Conservation (phyloP, 2,329 filamentous ascomycete genomes). For the Tricladium varicosporioides region DNA sequence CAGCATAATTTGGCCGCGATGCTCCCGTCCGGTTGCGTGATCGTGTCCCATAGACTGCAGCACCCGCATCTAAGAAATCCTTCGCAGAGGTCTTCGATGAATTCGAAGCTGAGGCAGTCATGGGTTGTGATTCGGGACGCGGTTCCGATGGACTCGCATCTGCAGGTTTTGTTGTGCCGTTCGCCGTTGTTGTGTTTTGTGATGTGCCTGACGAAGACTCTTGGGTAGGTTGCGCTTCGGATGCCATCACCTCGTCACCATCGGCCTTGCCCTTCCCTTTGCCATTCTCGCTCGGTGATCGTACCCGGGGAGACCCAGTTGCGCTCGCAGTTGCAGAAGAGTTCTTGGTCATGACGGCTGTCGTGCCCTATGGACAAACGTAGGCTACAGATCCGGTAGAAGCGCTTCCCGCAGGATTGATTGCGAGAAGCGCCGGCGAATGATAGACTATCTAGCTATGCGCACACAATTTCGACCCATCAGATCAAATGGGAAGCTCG, state of each 20-base stretch:
- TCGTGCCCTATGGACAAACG: slow-evolving; percentile 2
- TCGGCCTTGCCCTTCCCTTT: slow-evolving; percentile 1
- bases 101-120: slow-evolving; percentile 47
- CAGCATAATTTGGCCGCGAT: slow-evolving; percentile 89
- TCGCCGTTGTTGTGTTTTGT: slow-evolving; percentile 5
- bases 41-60: slow-evolving; percentile 79
- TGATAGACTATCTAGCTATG: slow-evolving; percentile 32
- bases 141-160: slow-evolving; percentile 15
- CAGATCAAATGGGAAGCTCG: slow-evolving; percentile 17
- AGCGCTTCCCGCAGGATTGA: slow-evolving; percentile 33
- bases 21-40: slow-evolving; percentile 83
- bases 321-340: slow-evolving; percentile 28
- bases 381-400: slow-evolving; percentile 11
- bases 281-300: slow-evolving; percentile 21
- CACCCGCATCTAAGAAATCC: slow-evolving; percentile 38
- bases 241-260: slow-evolving; percentile 9
- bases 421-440: slow-evolving; percentile 34
- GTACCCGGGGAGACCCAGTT: slow-evolving; percentile 18
- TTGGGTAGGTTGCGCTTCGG: slow-evolving; percentile 14
- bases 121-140: slow-evolving; percentile 40
- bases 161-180: slow-evolving; percentile 13
- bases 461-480: slow-evolving; percentile 29
- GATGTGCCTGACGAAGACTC: slow-evolving; percentile 11
- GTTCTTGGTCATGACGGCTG: slow-evolving; percentile 30
- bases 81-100: slow-evolving; percentile 47